Conservation (phyloP, 805 yeast genomes). For the Wickerhamia fluorescens region DNA sequence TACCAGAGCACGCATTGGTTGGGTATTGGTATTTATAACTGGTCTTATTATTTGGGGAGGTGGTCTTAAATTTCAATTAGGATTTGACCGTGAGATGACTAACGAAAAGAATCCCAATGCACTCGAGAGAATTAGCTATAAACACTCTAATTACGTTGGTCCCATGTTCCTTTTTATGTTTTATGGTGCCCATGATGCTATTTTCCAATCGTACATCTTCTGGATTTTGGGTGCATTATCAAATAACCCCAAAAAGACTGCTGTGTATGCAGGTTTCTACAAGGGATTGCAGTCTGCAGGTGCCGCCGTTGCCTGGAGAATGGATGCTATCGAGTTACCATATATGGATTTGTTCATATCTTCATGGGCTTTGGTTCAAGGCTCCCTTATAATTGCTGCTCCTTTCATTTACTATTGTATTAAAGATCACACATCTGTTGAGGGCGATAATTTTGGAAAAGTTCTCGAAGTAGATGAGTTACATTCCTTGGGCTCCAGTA, state of each 20-base stretch:
- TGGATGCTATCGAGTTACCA: constrained; percentile 35
- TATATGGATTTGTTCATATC: constrained; percentile 40
- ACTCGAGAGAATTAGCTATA: constrained; percentile 37
- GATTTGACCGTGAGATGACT: constrained; percentile 30
- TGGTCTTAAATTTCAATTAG: constrained; percentile 42
- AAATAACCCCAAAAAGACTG: constrained; percentile 48
- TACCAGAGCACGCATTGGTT: constrained; percentile 42
- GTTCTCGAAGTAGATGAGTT: too few species aligned
- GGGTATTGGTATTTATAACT: constrained; percentile 28
- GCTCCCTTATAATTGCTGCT: constrained; percentile 40
- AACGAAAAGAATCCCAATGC: constrained; percentile 4
- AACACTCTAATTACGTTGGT: constrained; percentile 42
- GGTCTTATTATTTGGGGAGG: constrained; percentile 54
- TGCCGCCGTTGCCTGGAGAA: constrained; percentile 54
- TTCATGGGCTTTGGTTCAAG: constrained; percentile 42
- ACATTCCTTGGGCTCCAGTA: too few species aligned
- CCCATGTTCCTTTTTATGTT: constrained; percentile 57
- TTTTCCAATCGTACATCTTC: constrained; percentile 51
- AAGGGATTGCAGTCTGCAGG: constrained; percentile 62
- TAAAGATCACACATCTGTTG: constrained; percentile 35
- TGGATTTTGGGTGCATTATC: constrained; percentile 56
- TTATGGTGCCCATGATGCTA: constrained; percentile 54
- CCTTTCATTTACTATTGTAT: constrained; percentile 41
- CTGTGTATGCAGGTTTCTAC: constrained; percentile 55
- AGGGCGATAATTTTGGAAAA: too few species aligned